phyloP scores from a whole-genome alignment of 805 yeast species.

The Candida andamanensis region DNA sequence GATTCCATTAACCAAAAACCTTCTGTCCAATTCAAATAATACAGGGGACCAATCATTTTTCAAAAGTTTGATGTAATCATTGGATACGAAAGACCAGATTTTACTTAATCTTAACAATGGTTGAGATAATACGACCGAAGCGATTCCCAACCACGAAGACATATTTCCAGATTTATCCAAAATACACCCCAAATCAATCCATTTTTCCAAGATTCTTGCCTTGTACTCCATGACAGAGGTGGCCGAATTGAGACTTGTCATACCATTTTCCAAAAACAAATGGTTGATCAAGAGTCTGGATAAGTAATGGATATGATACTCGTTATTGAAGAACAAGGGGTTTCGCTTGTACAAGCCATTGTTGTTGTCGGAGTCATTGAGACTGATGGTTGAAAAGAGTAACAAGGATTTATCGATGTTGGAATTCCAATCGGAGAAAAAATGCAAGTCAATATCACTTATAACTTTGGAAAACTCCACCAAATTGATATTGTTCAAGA shows the following conservation, averaged over 20 bases:
- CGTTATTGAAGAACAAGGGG: conserved; percentile 72
- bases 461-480: conserved; percentile 58
- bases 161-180: conserved; percentile 82
- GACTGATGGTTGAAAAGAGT: conserved; percentile 45
- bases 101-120: conserved; percentile 70
- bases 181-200: conserved; percentile 80
- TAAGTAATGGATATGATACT: conserved; percentile 66
- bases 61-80: conserved; percentile 52
- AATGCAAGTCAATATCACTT: conserved; percentile 60
- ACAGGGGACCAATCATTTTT: conserved; percentile 90
- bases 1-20: conserved; percentile 45
- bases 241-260: conserved; percentile 12
- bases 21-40: conserved; percentile 78
- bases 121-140: conserved; percentile 74
- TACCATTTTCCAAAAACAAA: conserved; percentile 48
- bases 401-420: conserved; percentile 71
- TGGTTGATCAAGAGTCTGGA: conserved; percentile 69
- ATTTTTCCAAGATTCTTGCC: conserved; percentile 65
- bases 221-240: conserved; percentile 36
- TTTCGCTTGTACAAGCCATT: conserved; percentile 43
- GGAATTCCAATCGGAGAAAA: conserved; percentile 72
- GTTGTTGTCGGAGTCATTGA: conserved; percentile 3
- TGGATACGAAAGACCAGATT: conserved; percentile 71
- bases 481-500: conserved; percentile 48
- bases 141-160: conserved; percentile 91